A percentile compares a stretch with the other conserved stretches of the same genome.
Conservation (phyloP, 768 basidiomycete species). For the Naganishia randhawae region DNA sequence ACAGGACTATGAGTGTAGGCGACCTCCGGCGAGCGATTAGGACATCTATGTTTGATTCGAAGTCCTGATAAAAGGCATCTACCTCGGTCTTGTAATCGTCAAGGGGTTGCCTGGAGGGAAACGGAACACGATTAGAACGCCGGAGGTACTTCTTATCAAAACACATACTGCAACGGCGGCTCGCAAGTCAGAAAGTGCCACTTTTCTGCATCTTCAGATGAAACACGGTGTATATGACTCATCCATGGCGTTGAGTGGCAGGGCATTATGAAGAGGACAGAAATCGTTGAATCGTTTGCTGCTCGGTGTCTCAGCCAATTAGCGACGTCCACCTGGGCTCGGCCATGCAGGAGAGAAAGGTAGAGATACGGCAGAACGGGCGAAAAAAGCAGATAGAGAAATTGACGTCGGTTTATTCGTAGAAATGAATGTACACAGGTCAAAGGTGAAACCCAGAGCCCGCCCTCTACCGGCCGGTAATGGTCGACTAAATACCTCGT, state of each 20-base stretch:
- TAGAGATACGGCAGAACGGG: constrained; percentile 64
- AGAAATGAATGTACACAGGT: constrained; percentile 9
- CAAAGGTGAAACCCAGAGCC: constrained; percentile 29
- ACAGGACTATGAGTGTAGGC: constrained; percentile 64
- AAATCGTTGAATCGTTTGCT: not conserved
- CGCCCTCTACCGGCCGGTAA: constrained; percentile 36
- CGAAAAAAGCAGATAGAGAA: constrained; percentile 54
- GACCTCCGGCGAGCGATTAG: not conserved
- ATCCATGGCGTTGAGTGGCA: constrained; percentile 96
- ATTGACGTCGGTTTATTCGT: constrained; percentile 35
- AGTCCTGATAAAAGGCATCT: constrained; percentile 1
- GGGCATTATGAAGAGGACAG: constrained; percentile 81
- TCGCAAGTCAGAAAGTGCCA: constrained; percentile 90
- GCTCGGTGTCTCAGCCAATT: constrained; percentile 56
- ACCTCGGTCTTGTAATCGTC: constrained; percentile 1
- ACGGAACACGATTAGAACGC: not conserved
- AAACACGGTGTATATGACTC: constrained; percentile 71
- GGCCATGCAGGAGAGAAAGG: constrained; percentile 68
- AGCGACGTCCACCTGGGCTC: constrained; percentile 73
- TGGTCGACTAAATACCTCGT: constrained; percentile 65
- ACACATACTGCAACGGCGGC: constrained; percentile 74
- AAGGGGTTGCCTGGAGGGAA: not conserved
- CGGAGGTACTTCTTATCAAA: not conserved
- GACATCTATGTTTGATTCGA: not conserved
- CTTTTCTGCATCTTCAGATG: constrained; percentile 58